Evolutionary conservation across 2,329 filamentous ascomycete genomes (phyloP).

Genomic region (Ophiocordyceps unilateralis): DNA sequence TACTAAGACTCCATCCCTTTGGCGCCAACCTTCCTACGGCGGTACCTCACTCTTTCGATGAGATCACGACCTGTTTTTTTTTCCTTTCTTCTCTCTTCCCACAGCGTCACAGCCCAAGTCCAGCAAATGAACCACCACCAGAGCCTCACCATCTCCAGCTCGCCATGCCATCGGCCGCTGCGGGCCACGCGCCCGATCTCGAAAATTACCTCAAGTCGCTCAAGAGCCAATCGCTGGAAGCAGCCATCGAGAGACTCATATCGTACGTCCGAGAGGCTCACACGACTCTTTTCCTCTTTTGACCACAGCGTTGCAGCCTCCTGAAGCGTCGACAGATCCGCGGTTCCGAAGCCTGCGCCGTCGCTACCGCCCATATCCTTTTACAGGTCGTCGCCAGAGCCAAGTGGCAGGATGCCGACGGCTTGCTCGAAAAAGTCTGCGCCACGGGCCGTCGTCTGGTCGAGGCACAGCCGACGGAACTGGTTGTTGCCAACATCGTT

Average conservation of each 20-base stretch:
- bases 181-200: slow-evolving; percentile 48
- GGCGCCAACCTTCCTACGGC: too few relatives aligned
- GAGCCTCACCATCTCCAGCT: neutral
- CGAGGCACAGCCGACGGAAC: slow-evolving; percentile 73
- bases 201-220: slow-evolving; percentile 65
- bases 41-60: too few relatives aligned
- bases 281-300: neutral
- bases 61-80: too few relatives aligned
- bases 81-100: neutral
- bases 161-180: slow-evolving; percentile 17
- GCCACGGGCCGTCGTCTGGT: slow-evolving; percentile 62
- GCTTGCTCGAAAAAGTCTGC: slow-evolving; percentile 65
- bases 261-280: slow-evolving; percentile 45
- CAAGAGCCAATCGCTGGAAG: slow-evolving; percentile 58
- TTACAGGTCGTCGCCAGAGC: slow-evolving; percentile 71
- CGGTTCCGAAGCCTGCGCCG: slow-evolving; percentile 73
- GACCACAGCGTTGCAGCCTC: slow-evolving; percentile 35
- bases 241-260: slow-evolving; percentile 67
- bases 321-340: slow-evolving; percentile 83
- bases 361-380: slow-evolving; percentile 79
- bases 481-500: slow-evolving; percentile 88
- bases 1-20: too few relatives aligned
- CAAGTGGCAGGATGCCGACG: slow-evolving; percentile 59
- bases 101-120: neutral
- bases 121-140: neutral